Evolutionary conservation across 371 early-diverging fungal genomes (phyloP).

Genomic region (Mucor saturninus): DNA sequence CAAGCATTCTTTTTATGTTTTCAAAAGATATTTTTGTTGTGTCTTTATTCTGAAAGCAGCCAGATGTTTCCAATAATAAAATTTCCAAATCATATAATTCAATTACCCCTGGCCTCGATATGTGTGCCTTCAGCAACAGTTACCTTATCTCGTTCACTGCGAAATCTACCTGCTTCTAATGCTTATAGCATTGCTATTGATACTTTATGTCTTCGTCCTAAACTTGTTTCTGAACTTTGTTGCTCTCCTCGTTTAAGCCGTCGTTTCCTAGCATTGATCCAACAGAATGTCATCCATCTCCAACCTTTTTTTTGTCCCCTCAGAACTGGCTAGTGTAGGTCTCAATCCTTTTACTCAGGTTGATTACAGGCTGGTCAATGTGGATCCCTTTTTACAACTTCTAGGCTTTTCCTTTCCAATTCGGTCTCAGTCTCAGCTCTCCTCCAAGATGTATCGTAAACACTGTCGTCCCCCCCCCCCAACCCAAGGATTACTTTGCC

Average conservation of each 20-base stretch:
- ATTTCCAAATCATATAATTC: constrained; percentile 17
- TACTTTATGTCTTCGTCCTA: too few species aligned
- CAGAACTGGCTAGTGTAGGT: constrained; percentile 11
- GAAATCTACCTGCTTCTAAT: too few species aligned
- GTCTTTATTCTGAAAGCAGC: constrained; percentile 14
- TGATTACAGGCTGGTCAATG: constrained; percentile 13
- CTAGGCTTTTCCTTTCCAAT: constrained; percentile 16
- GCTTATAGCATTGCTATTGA: constrained; percentile 10
- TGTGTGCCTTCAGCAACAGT: too few species aligned
- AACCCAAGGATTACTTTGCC: constrained; percentile 19
- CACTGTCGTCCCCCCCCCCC: constrained; percentile 14
- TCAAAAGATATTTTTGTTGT: constrained; percentile 18
- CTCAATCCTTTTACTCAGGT: constrained; percentile 13
- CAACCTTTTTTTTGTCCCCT: constrained; percentile 15
- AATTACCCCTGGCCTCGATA: too few species aligned
- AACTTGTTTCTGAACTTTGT: too few species aligned
- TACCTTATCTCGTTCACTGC: too few species aligned
- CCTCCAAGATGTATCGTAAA: constrained; percentile 16
- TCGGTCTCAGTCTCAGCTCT: constrained; percentile 11
- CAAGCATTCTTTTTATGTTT: constrained; percentile 21
- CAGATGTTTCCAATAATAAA: constrained; percentile 18
- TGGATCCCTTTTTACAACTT: constrained; percentile 16
- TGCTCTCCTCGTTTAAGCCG: too few species aligned
- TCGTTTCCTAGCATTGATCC: constrained; percentile 16
- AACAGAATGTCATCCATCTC: constrained; percentile 15